phyloP scores from a whole-genome alignment of 768 basidiomycete species.

The Kwoniella bestiolae region DNA sequence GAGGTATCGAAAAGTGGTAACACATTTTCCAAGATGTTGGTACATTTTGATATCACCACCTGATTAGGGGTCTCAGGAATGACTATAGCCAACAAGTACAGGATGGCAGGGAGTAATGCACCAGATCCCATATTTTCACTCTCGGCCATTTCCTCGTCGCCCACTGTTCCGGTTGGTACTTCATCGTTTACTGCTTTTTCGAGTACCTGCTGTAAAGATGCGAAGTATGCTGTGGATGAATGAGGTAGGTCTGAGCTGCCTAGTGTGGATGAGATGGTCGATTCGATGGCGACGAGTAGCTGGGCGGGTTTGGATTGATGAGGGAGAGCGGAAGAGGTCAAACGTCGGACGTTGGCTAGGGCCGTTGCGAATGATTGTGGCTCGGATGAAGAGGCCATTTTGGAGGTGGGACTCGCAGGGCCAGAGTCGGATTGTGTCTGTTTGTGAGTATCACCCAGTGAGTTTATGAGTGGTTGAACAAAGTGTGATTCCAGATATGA shows the following conservation, averaged over 20 bases:
- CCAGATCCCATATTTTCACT: constrained; percentile 63
- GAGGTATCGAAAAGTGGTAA: constrained; percentile 79
- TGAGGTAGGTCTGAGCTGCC: constrained; percentile 54
- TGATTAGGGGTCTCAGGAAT: constrained; percentile 75
- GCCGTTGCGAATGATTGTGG: constrained; percentile 38
- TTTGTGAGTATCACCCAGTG: too few species aligned
- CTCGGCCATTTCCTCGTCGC: constrained; percentile 58
- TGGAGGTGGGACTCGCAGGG: not conserved
- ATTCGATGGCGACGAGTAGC: constrained; percentile 81
- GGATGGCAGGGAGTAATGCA: constrained; percentile 77
- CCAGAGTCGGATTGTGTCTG: not conserved
- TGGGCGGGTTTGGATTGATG: constrained; percentile 90
- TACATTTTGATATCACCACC: constrained; percentile 78
- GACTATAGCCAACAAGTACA: constrained; percentile 81
- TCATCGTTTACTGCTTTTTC: constrained; percentile 49
- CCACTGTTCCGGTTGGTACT: constrained; percentile 50
- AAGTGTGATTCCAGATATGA: too few species aligned
- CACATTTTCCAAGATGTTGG: constrained; percentile 72
- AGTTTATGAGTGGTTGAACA: too few species aligned
- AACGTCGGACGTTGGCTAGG: constrained; percentile 82
- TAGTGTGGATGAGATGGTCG: constrained; percentile 56
- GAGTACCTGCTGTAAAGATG: constrained; percentile 62
- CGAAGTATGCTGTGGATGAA: constrained; percentile 92
- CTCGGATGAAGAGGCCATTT: constrained; percentile 14
- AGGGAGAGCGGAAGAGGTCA: constrained; percentile 75